phyloP scores from a whole-genome alignment of 768 basidiomycete genomes.

The Boletus subparvulus region DNA sequence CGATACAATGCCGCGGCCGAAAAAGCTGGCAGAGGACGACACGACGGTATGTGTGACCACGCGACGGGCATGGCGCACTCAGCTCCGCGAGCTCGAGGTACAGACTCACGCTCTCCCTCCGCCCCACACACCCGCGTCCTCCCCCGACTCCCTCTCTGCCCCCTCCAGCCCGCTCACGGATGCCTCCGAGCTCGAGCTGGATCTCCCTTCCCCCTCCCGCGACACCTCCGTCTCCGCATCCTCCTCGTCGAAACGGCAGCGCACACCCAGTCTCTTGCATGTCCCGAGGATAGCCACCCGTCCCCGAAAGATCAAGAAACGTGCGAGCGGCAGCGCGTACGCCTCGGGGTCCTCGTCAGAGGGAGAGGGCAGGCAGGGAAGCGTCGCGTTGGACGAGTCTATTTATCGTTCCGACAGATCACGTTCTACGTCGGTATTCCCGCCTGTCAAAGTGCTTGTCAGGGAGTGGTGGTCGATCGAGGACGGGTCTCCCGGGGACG shows the following conservation, averaged over 20 bases:
- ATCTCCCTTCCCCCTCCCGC: constrained; percentile 14
- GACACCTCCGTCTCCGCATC: constrained; percentile 25
- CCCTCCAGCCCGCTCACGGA: constrained; percentile 27
- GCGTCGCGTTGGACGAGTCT: constrained; percentile 48
- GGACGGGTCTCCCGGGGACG: constrained; percentile 50
- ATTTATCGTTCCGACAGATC: constrained; percentile 58
- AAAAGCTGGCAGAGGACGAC: constrained; percentile 6
- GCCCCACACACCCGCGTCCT: constrained; percentile 11
- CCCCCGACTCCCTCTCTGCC: constrained; percentile 19
- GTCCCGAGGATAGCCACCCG: constrained; percentile 1
- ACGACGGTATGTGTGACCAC: constrained; percentile 31
- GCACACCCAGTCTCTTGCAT: constrained; percentile 10
- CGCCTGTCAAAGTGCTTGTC: constrained; percentile 28
- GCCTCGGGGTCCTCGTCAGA: constrained; percentile 43
- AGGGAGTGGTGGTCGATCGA: constrained; percentile 51
- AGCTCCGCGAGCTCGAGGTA: constrained; percentile 16
- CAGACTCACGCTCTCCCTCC: not conserved
- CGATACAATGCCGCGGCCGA: not conserved
- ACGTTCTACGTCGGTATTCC: constrained; percentile 59
- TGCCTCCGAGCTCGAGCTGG: constrained; percentile 12
- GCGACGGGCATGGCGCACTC: constrained; percentile 28
- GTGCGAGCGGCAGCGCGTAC: constrained; percentile 15
- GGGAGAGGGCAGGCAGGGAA: constrained; percentile 40
- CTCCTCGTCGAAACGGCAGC: constrained; percentile 27
- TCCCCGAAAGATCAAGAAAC: constrained; percentile 28